Conservation (phyloP, 2,329 filamentous ascomycete species). For the Penicillium concentricum region DNA sequence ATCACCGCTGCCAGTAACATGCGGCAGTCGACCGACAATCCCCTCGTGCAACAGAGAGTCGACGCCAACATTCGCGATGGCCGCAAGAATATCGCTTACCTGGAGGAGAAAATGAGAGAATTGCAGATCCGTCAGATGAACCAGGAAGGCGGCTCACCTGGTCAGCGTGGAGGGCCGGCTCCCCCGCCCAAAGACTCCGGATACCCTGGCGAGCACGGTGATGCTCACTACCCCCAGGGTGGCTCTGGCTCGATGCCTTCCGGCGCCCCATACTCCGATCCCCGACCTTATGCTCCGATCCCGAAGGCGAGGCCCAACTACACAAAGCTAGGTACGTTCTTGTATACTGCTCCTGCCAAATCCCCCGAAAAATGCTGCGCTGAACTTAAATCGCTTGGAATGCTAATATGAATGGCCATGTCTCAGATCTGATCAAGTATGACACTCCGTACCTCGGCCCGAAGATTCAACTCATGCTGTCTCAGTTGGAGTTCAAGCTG, state of each 20-base stretch:
- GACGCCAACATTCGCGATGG: conserved; percentile 94
- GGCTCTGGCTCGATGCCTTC: conserved; percentile 76
- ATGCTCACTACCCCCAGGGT: conserved; percentile 56
- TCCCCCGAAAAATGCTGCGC: not conserved
- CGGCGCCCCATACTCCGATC: conserved; percentile 73
- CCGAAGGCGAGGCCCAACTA: conserved; percentile 84
- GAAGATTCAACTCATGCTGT: conserved; percentile 98
- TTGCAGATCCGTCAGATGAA: conserved; percentile 77
- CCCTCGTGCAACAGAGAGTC: conserved; percentile 81
- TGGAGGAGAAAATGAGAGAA: conserved; percentile 88
- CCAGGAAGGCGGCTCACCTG: conserved; percentile 47
- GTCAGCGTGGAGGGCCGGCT: conserved; percentile 53
- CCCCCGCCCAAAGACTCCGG: conserved; percentile 70
- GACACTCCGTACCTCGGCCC: conserved; percentile 93
- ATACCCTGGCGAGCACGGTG: conserved; percentile 55
- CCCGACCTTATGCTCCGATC: conserved; percentile 64
- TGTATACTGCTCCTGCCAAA: not conserved
- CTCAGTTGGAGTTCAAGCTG: conserved; percentile 97
- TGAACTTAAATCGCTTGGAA: conserved; percentile 12
- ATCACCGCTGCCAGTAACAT: conserved; percentile 93
- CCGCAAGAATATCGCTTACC: conserved; percentile 88
- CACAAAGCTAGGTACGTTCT: conserved; percentile 80
- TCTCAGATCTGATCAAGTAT: conserved; percentile 91
- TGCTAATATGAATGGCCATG: conserved; percentile 18
- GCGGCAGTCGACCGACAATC: conserved; percentile 94